Evolutionary conservation across 129 eudicot genomes (phyloP).

Genomic region (Heracleum sosnowskyi): DNA sequence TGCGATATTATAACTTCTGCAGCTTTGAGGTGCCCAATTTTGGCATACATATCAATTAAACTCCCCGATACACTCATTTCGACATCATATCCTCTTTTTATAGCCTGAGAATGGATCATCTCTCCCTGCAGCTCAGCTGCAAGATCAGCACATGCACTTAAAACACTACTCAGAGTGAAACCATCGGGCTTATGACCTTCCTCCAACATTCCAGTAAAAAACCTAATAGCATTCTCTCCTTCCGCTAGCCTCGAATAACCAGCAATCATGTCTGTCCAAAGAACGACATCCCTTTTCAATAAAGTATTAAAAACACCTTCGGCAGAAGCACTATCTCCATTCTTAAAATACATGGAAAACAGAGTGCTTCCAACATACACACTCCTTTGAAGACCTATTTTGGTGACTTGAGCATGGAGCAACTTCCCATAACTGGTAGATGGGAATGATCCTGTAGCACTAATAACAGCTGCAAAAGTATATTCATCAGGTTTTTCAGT

Average conservation of each 20-base stretch:
- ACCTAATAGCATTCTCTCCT: conserved; percentile 51
- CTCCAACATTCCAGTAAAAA: conserved; percentile 43
- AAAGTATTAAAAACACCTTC: conserved; percentile 38
- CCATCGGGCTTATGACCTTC: conserved; percentile 49
- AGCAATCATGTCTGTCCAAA: conserved; percentile 87
- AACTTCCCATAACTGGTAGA: conserved; percentile 50
- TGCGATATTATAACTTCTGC: conserved; percentile 41
- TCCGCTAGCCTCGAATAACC: conserved; percentile 56
- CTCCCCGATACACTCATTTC: conserved; percentile 61
- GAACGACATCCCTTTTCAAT: conserved; percentile 45
- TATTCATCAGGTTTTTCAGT: conserved; percentile 57
- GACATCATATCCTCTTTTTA: conserved; percentile 45
- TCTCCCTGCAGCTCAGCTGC: conserved; percentile 57
- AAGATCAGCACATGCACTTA: conserved; percentile 87
- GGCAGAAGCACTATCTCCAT: conserved; percentile 44
- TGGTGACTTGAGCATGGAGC: conserved; percentile 59
- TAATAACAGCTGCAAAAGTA: conserved; percentile 57
- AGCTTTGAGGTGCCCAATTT: conserved; percentile 49
- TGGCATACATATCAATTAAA: conserved; percentile 70
- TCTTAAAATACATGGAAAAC: conserved; percentile 71
- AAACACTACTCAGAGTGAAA: conserved; percentile 52
- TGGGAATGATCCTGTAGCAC: conserved; percentile 44
- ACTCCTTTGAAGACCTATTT: conserved; percentile 37
- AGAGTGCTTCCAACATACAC: conserved; percentile 59
- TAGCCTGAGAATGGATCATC: conserved; percentile 56